Conservation (phyloP, 1,284 basidiomycete species). For the Malassezia arunalokei region DNA sequence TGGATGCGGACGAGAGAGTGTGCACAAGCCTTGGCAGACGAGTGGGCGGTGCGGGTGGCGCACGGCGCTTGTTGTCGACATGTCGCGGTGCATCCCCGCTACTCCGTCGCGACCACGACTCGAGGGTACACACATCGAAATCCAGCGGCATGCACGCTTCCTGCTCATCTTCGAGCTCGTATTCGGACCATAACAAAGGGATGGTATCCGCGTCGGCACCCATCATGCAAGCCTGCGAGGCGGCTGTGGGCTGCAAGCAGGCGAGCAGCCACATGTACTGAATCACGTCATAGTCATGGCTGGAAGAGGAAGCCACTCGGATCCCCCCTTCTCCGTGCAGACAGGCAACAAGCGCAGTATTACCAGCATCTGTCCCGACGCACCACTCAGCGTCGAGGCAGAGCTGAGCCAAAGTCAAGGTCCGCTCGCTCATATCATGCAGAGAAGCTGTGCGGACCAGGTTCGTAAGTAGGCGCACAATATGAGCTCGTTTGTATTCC, state of each 20-base stretch:
- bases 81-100: neutral
- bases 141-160: neutral
- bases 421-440: constrained; percentile 60
- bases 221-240: neutral
- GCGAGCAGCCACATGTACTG: constrained; percentile 1
- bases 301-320: constrained; percentile 6
- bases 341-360: constrained; percentile 17
- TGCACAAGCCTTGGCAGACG: neutral
- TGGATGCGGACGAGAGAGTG: neutral
- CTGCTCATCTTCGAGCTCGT: neutral
- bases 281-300: neutral
- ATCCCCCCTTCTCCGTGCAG: constrained; percentile 21
- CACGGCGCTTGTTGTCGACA: neutral
- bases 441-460: constrained; percentile 64
- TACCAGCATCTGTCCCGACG: constrained; percentile 18
- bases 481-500: constrained; percentile 83
- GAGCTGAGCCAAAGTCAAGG: constrained; percentile 76
- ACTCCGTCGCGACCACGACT: neutral
- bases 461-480: constrained; percentile 68
- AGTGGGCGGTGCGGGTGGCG: neutral
- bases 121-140: neutral
- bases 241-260: constrained; percentile 8
- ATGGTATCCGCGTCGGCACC: neutral
- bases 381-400: constrained; percentile 50
- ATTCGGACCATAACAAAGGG: neutral